Conservation (phyloP, 495 filamentous ascomycete genomes). For the Parmelia sp. region DNA sequence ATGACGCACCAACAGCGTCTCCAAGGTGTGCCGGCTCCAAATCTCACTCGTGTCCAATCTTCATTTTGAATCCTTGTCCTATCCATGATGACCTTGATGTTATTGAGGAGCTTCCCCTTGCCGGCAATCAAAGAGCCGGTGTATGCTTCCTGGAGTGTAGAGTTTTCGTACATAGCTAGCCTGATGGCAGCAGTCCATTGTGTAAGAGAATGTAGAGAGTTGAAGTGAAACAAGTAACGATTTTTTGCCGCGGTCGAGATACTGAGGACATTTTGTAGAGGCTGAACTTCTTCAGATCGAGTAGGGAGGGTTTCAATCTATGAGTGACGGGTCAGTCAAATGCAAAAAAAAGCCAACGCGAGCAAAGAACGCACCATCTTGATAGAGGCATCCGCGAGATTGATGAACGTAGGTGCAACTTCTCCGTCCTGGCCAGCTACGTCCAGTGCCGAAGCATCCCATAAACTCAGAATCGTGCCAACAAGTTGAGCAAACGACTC, state of each 20-base stretch:
- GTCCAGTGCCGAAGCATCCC: constrained; percentile 93
- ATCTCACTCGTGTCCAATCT: constrained; percentile 93
- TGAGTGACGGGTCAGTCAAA: constrained; percentile 13
- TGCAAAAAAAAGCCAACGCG: background rate
- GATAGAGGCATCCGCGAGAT: constrained; percentile 92
- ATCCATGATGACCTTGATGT: constrained; percentile 80
- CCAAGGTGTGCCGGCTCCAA: constrained; percentile 96
- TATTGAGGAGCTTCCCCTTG: constrained; percentile 82
- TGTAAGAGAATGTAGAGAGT: constrained; percentile 82
- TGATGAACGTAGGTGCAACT: constrained; percentile 90
- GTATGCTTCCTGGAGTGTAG: constrained; percentile 90
- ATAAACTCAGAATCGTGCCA: constrained; percentile 88
- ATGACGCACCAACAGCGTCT: constrained; percentile 94
- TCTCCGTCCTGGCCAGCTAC: constrained; percentile 74
- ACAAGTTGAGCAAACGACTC: constrained; percentile 98
- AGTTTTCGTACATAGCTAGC: constrained; percentile 90
- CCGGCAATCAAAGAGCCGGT: constrained; percentile 93
- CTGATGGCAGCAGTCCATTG: constrained; percentile 97
- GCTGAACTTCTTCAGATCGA: constrained; percentile 61
- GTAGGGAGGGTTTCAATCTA: constrained; percentile 91
- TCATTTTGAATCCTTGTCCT: constrained; percentile 67
- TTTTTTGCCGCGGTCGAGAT: constrained; percentile 93
- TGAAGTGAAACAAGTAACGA: constrained; percentile 92
- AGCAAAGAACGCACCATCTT: constrained; percentile 65
- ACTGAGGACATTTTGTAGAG: constrained; percentile 88